phyloP scores from a whole-genome alignment of 1,139 yeast species.

The Magnusiomyces ingens region DNA sequence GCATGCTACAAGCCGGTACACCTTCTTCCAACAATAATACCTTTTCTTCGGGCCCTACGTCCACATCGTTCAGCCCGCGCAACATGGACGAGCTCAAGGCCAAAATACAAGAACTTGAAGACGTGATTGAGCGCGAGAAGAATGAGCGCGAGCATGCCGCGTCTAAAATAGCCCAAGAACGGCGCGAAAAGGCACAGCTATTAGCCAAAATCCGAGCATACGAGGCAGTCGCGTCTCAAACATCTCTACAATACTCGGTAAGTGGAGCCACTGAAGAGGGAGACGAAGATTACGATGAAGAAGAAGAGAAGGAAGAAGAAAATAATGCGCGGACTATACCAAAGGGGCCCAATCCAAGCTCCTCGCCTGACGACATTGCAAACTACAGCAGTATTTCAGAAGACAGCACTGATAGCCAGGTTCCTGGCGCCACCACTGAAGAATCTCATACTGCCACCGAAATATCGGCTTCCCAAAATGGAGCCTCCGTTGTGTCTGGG shows the following conservation, averaged over 20 bases:
- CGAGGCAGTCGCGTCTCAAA: background rate
- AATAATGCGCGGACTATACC: too few species aligned
- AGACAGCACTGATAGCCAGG: background rate
- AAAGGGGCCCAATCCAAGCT: background rate
- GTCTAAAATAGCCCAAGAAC: background rate
- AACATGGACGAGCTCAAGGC: conserved; percentile 25
- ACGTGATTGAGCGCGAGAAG: conserved; percentile 3
- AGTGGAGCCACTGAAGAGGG: background rate
- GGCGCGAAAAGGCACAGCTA: background rate
- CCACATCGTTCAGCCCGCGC: too few species aligned
- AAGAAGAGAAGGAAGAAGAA: too few species aligned
- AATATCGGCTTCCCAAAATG: too few species aligned
- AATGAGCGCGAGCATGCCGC: background rate
- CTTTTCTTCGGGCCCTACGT: too few species aligned
- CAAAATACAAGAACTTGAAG: conserved; percentile 26
- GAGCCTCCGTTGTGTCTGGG: background rate
- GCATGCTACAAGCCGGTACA: too few species aligned
- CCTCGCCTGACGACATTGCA: background rate
- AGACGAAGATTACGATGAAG: too few species aligned
- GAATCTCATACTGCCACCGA: background rate
- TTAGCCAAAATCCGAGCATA: background rate
- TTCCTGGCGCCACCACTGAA: background rate
- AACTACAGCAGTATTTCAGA: conserved; percentile 8
- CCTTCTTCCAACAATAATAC: too few species aligned
- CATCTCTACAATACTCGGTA: background rate